Evolutionary conservation across 208 protist genomes (phyloP).

Genomic region (Crithidia bombi): DNA sequence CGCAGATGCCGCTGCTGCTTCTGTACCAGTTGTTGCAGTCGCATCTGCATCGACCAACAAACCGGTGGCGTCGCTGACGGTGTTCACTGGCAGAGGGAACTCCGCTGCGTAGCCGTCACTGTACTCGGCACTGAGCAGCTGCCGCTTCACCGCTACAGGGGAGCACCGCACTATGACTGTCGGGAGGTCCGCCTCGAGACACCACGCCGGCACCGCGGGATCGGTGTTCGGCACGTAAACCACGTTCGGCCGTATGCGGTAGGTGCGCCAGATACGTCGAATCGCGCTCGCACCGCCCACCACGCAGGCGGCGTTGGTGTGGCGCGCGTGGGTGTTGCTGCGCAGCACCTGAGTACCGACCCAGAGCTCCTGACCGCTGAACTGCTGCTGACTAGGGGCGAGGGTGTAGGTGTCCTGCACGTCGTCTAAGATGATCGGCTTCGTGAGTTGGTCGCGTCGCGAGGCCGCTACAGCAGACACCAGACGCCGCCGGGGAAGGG

Average conservation of each 20-base stretch:
- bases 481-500: no score
- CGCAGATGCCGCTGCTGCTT: background rate
- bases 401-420: slow-evolving; percentile 40
- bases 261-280: slow-evolving; percentile 71
- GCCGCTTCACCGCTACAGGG: slow-evolving; percentile 63
- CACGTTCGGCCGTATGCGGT: slow-evolving; percentile 69
- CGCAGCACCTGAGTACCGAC: slow-evolving; percentile 57
- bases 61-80: slow-evolving; percentile 29
- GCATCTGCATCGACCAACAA: background rate
- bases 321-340: slow-evolving; percentile 49
- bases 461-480: no score
- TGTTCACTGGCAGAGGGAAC: slow-evolving; percentile 53
- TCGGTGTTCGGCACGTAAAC: slow-evolving; percentile 80
- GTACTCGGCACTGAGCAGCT: slow-evolving; percentile 80
- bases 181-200: slow-evolving; percentile 61
- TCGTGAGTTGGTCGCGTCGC: background rate
- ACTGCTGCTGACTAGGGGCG: slow-evolving; percentile 22
- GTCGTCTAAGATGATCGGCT: slow-evolving; percentile 51
- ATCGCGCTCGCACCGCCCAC: slow-evolving; percentile 78
- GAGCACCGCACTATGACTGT: slow-evolving; percentile 73
- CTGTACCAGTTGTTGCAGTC: background rate
- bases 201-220: slow-evolving; percentile 63
- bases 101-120: slow-evolving; percentile 84
- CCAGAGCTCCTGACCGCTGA: slow-evolving; percentile 72
- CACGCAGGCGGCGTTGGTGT: slow-evolving; percentile 64